phyloP scores from a whole-genome alignment of 108 stramenopile species.

The Cafeteria roenbergensis region DNA sequence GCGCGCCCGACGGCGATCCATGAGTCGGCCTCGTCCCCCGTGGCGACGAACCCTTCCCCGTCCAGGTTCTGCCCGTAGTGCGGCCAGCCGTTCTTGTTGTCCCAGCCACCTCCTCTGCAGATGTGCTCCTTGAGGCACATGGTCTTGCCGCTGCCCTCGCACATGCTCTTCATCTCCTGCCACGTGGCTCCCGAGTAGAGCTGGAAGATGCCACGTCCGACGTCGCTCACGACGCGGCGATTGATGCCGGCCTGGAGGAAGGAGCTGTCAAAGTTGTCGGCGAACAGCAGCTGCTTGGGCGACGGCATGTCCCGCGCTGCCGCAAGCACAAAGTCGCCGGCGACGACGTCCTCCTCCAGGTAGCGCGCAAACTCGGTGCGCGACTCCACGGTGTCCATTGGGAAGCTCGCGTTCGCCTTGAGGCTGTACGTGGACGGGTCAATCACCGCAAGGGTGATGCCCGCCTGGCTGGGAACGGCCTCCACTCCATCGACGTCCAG shows the following conservation, averaged over 20 bases:
- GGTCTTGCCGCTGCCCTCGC: background rate
- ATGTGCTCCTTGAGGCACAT: background rate
- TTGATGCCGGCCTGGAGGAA: background rate
- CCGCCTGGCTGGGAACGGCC: too few relatives aligned
- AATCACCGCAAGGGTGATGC: too few relatives aligned
- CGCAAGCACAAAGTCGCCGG: background rate
- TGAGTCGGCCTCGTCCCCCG: background rate
- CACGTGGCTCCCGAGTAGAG: background rate
- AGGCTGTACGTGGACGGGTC: too few relatives aligned
- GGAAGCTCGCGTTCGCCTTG: too few relatives aligned
- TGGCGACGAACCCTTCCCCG: background rate
- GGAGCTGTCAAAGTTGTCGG: background rate
- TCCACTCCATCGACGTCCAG: too few relatives aligned
- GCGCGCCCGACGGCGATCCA: background rate
- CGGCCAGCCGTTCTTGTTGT: background rate
- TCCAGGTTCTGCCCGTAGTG: background rate
- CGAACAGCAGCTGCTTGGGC: background rate
- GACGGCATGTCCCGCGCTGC: background rate
- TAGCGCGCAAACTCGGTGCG: background rate
- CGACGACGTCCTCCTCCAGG: background rate
- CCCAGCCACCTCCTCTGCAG: background rate
- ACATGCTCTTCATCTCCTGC: background rate
- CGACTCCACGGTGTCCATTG: background rate
- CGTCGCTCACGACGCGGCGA: background rate
- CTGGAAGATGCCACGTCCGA: background rate